Conservation (phyloP, 331 rosid species). For the Quercus phellos region DNA sequence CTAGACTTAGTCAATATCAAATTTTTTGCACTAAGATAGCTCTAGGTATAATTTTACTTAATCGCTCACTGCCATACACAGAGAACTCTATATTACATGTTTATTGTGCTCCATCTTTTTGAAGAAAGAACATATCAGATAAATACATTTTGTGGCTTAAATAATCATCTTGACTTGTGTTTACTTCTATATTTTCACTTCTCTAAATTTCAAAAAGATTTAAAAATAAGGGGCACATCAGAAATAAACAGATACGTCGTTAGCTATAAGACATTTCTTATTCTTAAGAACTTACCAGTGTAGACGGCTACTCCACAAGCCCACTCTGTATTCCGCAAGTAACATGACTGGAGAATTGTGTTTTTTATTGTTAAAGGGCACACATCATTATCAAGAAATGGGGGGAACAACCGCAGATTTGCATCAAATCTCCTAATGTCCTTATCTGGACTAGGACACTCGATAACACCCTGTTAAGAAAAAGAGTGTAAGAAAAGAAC, state of each 20-base stretch:
- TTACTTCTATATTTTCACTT: background rate
- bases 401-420: conserved; percentile 89
- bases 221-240: background rate
- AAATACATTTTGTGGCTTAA: background rate
- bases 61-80: background rate
- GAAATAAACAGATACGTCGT: background rate
- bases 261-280: conserved; percentile 18
- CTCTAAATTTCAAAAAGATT: background rate
- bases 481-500: background rate
- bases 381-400: conserved; percentile 89
- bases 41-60: background rate
- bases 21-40: background rate
- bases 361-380: conserved; percentile 92
- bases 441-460: conserved; percentile 88
- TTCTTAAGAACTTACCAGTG: conserved; percentile 65
- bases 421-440: conserved; percentile 97
- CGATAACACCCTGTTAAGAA: conserved; percentile 77
- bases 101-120: background rate
- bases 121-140: background rate
- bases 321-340: conserved; percentile 97
- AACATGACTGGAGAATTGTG: conserved; percentile 95
- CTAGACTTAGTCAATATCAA: background rate
- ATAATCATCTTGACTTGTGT: background rate
- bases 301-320: conserved; percentile 95
- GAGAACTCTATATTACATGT: background rate